phyloP scores from a whole-genome alignment of 176 grass and related monocot species.

The Saccharum officinarum region DNA sequence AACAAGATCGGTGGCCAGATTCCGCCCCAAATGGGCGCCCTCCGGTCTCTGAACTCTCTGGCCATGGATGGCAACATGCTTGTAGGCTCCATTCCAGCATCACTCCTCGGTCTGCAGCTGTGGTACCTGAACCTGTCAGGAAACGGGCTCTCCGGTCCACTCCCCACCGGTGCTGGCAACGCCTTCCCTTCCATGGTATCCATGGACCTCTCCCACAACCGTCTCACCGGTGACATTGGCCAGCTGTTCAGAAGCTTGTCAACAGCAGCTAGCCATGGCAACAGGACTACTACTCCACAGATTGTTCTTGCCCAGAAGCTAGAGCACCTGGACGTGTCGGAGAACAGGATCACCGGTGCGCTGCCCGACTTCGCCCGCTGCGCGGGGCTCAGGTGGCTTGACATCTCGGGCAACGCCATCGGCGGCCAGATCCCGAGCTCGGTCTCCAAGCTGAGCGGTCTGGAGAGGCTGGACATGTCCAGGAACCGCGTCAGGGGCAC shows the following conservation, averaged over 20 bases:
- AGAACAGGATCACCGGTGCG: constrained; percentile 58
- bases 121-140: constrained; percentile 75
- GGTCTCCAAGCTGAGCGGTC: constrained; percentile 33
- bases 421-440: constrained; percentile 68
- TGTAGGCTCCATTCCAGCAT: constrained; percentile 55
- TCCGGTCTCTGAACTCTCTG: constrained; percentile 60
- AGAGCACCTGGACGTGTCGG: constrained; percentile 58
- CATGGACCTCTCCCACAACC: constrained; percentile 69
- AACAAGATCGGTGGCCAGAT: constrained; percentile 64
- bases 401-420: constrained; percentile 60
- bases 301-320: constrained; percentile 42
- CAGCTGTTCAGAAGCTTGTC: constrained; percentile 60
- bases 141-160: constrained; percentile 48
- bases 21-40: constrained; percentile 50
- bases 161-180: constrained; percentile 40
- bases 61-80: constrained; percentile 52
- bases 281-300: background rate
- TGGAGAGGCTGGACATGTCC: constrained; percentile 68
- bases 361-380: constrained; percentile 51
- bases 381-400: constrained; percentile 45
- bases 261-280: background rate
- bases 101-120: constrained; percentile 52
- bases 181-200: constrained; percentile 53
- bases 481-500: constrained; percentile 54
- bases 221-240: constrained; percentile 51